Percentiles rank a stretch among this genome's conserved stretches.
phyloP scores from a whole-genome alignment of 2,329 filamentous ascomycete species.

The Cytospora schulzeri region DNA sequence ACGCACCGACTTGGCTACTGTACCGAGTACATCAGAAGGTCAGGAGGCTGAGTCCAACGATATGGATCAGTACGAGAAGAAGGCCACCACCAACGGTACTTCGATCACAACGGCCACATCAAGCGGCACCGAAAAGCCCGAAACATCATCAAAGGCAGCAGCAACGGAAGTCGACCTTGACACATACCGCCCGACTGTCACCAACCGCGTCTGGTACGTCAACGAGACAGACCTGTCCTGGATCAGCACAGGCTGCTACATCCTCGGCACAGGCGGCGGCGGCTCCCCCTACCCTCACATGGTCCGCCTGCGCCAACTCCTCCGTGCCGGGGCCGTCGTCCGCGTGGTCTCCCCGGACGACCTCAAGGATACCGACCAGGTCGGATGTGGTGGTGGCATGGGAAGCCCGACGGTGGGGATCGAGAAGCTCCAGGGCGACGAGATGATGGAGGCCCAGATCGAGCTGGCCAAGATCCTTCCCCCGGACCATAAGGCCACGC shows the following conservation, averaged over 20 bases:
- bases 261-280: constrained; percentile 63
- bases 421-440: constrained; percentile 61
- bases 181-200: constrained; percentile 52
- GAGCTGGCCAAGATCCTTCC: constrained; percentile 55
- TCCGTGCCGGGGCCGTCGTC: constrained; percentile 53
- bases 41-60: constrained; percentile 14
- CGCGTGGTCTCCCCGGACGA: constrained; percentile 54
- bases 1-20: constrained; percentile 34
- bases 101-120: constrained; percentile 23
- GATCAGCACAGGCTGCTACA: constrained; percentile 61
- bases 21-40: constrained; percentile 1
- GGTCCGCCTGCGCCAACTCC: constrained; percentile 53
- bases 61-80: constrained; percentile 35
- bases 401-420: constrained; percentile 63
- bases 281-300: constrained; percentile 56
- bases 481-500: constrained; percentile 46
- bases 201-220: constrained; percentile 57
- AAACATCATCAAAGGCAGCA: background rate
- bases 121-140: constrained; percentile 15
- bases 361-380: constrained; percentile 51
- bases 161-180: constrained; percentile 38
- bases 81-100: constrained; percentile 9
- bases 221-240: constrained; percentile 60
- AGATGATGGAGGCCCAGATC: constrained; percentile 52
- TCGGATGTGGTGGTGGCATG: constrained; percentile 59